Conservation (phyloP, 768 basidiomycete species). For the Naganishia randhawae region DNA sequence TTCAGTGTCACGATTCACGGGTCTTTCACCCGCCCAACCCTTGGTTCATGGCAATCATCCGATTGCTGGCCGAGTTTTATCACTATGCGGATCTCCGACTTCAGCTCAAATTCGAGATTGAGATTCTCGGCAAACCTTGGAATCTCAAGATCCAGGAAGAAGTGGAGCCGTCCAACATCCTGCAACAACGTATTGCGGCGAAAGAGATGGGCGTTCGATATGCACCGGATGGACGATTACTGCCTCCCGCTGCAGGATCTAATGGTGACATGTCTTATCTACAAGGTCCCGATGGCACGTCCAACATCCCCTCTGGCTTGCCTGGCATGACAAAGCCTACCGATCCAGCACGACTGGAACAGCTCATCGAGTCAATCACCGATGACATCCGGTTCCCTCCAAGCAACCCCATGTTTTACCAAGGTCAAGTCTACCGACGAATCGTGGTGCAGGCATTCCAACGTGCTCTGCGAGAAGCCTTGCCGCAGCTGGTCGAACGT, state of each 20-base stretch:
- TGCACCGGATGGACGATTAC: constrained; percentile 14
- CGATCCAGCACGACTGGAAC: constrained; percentile 40
- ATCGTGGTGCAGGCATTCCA: constrained; percentile 87
- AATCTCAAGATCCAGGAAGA: constrained; percentile 39
- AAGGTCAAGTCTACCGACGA: constrained; percentile 57
- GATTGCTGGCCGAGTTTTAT: constrained; percentile 90
- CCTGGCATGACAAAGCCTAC: constrained; percentile 14
- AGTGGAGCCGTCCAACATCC: constrained; percentile 73
- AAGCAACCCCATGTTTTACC: constrained; percentile 70
- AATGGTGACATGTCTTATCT: constrained; percentile 20
- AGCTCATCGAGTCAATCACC: constrained; percentile 57
- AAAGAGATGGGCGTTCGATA: constrained; percentile 21
- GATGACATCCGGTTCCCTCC: constrained; percentile 72
- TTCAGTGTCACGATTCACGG: constrained; percentile 79
- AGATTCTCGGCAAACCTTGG: constrained; percentile 83
- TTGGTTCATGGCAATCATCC: constrained; percentile 94
- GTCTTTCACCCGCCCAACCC: constrained; percentile 97
- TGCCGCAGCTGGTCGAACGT: constrained; percentile 92
- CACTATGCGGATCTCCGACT: constrained; percentile 93
- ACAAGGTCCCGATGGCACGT: constrained; percentile 5
- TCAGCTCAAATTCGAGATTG: constrained; percentile 97
- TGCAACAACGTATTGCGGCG: constrained; percentile 19
- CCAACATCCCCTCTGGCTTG: constrained; percentile 1
- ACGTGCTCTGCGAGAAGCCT: constrained; percentile 93
- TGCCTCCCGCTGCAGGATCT: constrained; percentile 8